Percentiles rank a stretch among this genome's conserved stretches.
phyloP scores from a whole-genome alignment of 1,139 yeast species.

The Scheffersomyces insectosa region DNA sequence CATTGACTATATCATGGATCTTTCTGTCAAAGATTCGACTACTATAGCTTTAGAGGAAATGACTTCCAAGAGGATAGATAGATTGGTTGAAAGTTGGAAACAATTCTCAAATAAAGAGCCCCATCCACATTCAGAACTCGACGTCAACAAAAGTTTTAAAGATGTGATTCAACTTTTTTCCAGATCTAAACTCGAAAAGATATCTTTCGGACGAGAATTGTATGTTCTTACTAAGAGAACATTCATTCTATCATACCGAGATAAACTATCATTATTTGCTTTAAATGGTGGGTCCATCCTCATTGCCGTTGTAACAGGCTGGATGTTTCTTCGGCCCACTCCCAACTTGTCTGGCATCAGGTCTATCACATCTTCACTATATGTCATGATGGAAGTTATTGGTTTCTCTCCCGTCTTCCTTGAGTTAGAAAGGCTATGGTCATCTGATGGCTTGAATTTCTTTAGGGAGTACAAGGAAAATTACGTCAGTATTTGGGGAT shows the following conservation, averaged over 20 bases:
- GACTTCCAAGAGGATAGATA: constrained; percentile 14
- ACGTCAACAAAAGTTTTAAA: constrained; percentile 10
- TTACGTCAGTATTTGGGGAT: constrained; percentile 21
- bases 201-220: constrained; percentile 19
- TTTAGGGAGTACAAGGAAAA: constrained; percentile 23
- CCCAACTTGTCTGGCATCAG: constrained; percentile 22
- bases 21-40: constrained; percentile 22
- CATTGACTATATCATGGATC: constrained; percentile 20
- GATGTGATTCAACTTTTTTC: constrained; percentile 11
- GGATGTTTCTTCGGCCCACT: constrained; percentile 21
- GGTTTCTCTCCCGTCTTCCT: constrained; percentile 25
- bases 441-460: constrained; percentile 21
- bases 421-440: constrained; percentile 24
- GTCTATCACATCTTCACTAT: constrained; percentile 19
- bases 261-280: constrained; percentile 16
- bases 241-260: constrained; percentile 18
- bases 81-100: constrained; percentile 19
- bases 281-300: constrained; percentile 19
- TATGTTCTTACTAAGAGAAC: constrained; percentile 19
- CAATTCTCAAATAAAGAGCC: background rate
- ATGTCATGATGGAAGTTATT: constrained; percentile 22
- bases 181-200: constrained; percentile 10
- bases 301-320: constrained; percentile 20
- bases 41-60: constrained; percentile 16
- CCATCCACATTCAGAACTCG: constrained; percentile 1